Conservation (phyloP, 2,329 filamentous ascomycete genomes). For the Fusarium citri region DNA sequence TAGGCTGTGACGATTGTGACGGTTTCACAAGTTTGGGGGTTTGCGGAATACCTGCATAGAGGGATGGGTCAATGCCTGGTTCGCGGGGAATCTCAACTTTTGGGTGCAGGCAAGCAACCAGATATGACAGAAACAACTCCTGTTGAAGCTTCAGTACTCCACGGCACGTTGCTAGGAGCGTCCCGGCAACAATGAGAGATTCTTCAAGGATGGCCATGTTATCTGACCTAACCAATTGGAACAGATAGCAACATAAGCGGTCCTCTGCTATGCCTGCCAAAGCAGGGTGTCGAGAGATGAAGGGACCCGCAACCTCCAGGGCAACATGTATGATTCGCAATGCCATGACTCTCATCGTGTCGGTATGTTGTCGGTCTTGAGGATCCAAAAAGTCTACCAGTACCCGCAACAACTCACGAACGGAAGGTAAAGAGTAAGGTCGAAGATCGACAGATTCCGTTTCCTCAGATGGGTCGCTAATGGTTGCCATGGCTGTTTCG, state of each 20-base stretch:
- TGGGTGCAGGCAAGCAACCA: slow-evolving; percentile 93
- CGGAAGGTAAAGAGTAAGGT: slow-evolving; percentile 93
- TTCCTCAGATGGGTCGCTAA: slow-evolving; percentile 54
- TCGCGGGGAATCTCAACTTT: slow-evolving; percentile 94
- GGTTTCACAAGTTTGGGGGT: slow-evolving; percentile 88
- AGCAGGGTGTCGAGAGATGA: slow-evolving; percentile 91
- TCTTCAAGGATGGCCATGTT: slow-evolving; percentile 96
- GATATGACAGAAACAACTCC: slow-evolving; percentile 92
- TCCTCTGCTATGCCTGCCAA: slow-evolving; percentile 91
- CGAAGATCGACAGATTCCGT: slow-evolving; percentile 71
- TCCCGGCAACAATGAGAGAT: slow-evolving; percentile 90
- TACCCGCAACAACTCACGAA: slow-evolving; percentile 92
- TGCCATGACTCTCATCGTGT: slow-evolving; percentile 97
- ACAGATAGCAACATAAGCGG: slow-evolving; percentile 91
- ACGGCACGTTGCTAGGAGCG: slow-evolving; percentile 89
- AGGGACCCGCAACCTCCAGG: slow-evolving; percentile 93
- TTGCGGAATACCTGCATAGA: slow-evolving; percentile 94
- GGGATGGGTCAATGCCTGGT: slow-evolving; percentile 85
- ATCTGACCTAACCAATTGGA: slow-evolving; percentile 95
- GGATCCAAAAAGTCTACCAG: slow-evolving; percentile 94
- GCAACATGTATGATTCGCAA: slow-evolving; percentile 97
- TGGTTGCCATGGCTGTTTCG: slow-evolving; percentile 39
- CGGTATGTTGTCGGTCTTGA: slow-evolving; percentile 90
- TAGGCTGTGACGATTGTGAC: slow-evolving; percentile 71
- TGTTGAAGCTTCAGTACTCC: slow-evolving; percentile 94